Evolutionary conservation across 192 early-diverging fungal genomes (phyloP), one percentile per base, ranked within the genome.

Genomic region (Podila verticillata): DNA sequence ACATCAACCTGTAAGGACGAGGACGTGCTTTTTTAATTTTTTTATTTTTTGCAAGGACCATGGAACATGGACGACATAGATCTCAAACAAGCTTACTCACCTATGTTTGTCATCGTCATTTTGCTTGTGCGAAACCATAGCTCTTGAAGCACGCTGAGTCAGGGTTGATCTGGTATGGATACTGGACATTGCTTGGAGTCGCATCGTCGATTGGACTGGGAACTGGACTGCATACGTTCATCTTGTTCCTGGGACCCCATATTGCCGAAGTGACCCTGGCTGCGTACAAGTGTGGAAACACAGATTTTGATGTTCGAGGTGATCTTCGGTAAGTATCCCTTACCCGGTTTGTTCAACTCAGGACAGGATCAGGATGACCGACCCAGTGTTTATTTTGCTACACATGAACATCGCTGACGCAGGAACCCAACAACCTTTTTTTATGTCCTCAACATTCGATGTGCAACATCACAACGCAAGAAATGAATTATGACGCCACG

Each of bases 161-260:
- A 9, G 81, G 89, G 68, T 34, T 94, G 17, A 66, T 87, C 22
- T 98, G 96, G 96, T 94, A 94, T 83, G 89, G 88, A 29, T 97
- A 95, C 84, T 98, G 97, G 97, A 71, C 94, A 15, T 63, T 92
- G 9, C 84, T 98, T 28, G 97, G 97, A 7, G 84, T 97, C 12
- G 87, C 93, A 7, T 97, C 96, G 17, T 96, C 96, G 7, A 92
- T 98, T 56, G 97, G 97, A 5, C 87, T 98, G 48, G 97, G 97
- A 5, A 95, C 96, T 2, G 97, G 97, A 7, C 85, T 98, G 63
- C 97, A 97, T 82, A 97, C 97, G 8, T 98, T 98, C 84, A 89
- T 97, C 32, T 83, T 98, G 17, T 98, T 98, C 69, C 84, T 98
- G 34, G 96, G 95, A 5, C 97, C 97, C 7, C 92, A 95, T 67